These are phyloP conservation scores for Auriculariales sp. DNA, from an alignment of 768 basidiomycete species.

Conservation along the genomic window DNA sequence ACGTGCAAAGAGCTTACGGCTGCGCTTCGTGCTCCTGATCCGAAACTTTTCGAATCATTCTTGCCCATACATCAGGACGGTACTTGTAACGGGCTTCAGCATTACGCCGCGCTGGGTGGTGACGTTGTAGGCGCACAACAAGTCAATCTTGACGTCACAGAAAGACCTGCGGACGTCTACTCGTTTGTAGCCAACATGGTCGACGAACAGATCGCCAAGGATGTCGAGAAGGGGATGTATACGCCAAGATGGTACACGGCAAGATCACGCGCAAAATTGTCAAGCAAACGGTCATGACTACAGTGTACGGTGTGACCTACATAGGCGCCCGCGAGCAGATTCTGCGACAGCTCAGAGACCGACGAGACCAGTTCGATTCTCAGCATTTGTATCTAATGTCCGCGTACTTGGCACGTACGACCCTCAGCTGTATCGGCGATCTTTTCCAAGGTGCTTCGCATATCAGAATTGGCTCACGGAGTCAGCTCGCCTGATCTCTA, in stretches of 20 bases:
- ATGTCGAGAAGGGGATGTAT: conserved; percentile 35
- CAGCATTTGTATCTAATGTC: conserved; percentile 65
- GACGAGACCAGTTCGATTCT: conserved; percentile 44
- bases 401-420: conserved; percentile 68
- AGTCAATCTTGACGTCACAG: conserved; percentile 77
- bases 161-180: conserved; percentile 89
- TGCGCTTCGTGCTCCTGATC: conserved; percentile 59
- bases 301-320: conserved; percentile 95
- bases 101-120: conserved; percentile 95
- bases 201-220: conserved; percentile 45
- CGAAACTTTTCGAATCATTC: conserved; percentile 40
- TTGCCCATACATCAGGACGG: conserved; percentile 98
- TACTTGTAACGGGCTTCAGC: conserved; percentile 95
- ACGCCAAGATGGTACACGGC: conserved; percentile 50
- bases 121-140: conserved; percentile 78
- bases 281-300: conserved; percentile 99
- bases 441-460: conserved; percentile 83
- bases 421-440: conserved; percentile 73
- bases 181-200: conserved; percentile 82
- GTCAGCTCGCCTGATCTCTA: conserved; percentile 72
- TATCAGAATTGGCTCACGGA: conserved; percentile 82
- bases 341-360: conserved; percentile 69
- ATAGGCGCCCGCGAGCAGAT: conserved; percentile 93
- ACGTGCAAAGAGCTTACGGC: conserved; percentile 78
- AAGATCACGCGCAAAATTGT: conserved; percentile 88